Evolutionary conservation across 495 filamentous ascomycete species (phyloP).

Genomic region (Lophiostoma macrostomum): DNA sequence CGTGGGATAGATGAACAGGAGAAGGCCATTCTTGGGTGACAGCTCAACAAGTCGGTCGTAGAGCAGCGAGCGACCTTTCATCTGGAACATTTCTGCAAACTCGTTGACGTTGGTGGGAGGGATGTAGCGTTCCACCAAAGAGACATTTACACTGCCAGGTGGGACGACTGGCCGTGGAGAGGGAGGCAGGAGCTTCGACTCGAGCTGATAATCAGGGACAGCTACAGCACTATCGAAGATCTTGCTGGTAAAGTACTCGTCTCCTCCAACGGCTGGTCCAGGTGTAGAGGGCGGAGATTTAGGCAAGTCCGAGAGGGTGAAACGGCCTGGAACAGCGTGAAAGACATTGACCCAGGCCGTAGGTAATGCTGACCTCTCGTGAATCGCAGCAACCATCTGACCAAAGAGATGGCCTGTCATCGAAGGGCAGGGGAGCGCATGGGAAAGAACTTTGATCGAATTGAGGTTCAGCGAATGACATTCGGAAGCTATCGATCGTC

Average conservation of each 20-base stretch:
- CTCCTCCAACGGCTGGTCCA: conserved; percentile 47
- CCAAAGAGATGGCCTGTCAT: conserved; percentile 52
- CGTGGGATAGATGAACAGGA: conserved; percentile 71
- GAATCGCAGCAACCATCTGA: conserved; percentile 53
- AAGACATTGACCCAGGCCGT: conserved; percentile 60
- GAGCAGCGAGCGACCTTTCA: conserved; percentile 58
- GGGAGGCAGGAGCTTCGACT: conserved; percentile 33
- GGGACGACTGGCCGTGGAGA: conserved; percentile 62
- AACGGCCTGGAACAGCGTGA: conserved; percentile 61
- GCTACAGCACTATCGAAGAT: conserved; percentile 59
- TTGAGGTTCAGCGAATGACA: conserved; percentile 24
- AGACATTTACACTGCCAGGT: conserved; percentile 61
- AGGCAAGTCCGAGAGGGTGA: conserved; percentile 60
- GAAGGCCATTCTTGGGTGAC: conserved; percentile 54
- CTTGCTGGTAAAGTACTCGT: conserved; percentile 54
- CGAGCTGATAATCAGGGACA: conserved; percentile 54
- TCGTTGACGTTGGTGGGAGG: conserved; percentile 61
- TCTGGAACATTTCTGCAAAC: conserved; percentile 58
- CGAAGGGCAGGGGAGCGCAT: conserved; percentile 59
- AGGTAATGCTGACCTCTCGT: conserved; percentile 48
- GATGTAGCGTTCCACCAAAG: conserved; percentile 68
- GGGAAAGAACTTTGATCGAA: conserved; percentile 57
- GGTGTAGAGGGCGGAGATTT: conserved; percentile 60
- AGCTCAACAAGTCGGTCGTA: conserved; percentile 66
- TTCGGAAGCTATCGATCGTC: conserved; percentile 13